These are phyloP conservation scores for Platanthera zijinensis DNA, from an alignment of 106 monocot genomes.

Conservation along the genomic window DNA sequence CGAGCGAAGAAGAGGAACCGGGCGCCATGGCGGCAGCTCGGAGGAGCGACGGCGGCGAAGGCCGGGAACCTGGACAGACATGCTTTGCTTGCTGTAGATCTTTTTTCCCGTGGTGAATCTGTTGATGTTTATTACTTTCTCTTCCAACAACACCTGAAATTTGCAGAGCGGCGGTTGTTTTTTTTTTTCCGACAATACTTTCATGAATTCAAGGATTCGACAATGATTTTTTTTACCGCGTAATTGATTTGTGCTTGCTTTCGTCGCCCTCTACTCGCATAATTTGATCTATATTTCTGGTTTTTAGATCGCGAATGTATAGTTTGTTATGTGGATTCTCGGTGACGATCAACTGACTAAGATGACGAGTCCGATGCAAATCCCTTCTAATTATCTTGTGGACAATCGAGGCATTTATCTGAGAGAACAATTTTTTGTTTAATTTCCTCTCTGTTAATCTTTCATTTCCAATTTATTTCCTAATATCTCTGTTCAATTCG, in stretches of 20 bases:
- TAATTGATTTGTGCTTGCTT: background rate
- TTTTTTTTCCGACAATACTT: too few species aligned
- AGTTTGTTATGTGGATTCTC: background rate
- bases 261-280: background rate
- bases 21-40: too few species aligned
- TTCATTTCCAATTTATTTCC: too few species aligned
- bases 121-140: too few species aligned
- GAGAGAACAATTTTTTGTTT: conserved; percentile 5
- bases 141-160: too few species aligned
- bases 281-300: background rate
- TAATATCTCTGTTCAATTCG: background rate
- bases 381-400: conserved; percentile 11
- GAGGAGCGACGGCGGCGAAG: too few species aligned
- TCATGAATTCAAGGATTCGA: too few species aligned
- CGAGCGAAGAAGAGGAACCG: too few species aligned
- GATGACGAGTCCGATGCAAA: conserved; percentile 17
- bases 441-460: background rate
- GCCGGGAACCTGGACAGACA: too few species aligned
- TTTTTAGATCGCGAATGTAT: background rate
- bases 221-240: background rate
- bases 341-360: conserved; percentile 3
- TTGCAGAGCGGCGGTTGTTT: too few species aligned
- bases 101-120: too few species aligned
- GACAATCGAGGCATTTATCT: conserved; percentile 19
- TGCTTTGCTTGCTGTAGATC: too few species aligned